Base-by-base conservation (phyloP, 305 asterid genomes). In the Fraxinus angustifolia region DNA sequence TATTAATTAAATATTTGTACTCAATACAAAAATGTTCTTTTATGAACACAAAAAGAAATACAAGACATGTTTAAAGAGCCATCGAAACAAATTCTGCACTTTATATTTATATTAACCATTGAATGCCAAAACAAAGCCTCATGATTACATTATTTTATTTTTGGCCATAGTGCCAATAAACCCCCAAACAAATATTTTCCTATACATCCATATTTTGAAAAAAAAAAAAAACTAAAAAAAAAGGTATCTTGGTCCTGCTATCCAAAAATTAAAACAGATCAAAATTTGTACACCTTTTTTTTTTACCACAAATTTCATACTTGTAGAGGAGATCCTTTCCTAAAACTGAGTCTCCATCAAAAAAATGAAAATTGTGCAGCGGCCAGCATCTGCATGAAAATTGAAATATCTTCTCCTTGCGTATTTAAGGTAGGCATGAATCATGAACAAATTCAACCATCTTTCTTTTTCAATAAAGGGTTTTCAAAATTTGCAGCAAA, bases 321-420 rank as follows among this genome's bases (percentile, higher is more conserved):
- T 4, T 3, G 50, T 1, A 34, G 72, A 19, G 83, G 58, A 75
- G 73, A 74, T 23, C 77, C 74, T 77, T 70, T 40, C 45, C 34
- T 50, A 83, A 87, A 85, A 77, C 73, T 67, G 76, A 83, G 48
- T 67, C 84, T 81, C 84, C 82, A 38, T 83, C 75, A 40, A 40
- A 10, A 40, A 10, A 40, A 40, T 40, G 16, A 2, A 40, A 40
- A 10, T 40, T 40, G 16, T 10, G 50, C 35, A 33, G 35, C 5
- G 4, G 35, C 6, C 50, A 40, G 50, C 50, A 40, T 3, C 12
- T 40, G 50, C 50, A 10, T 10, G 50, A 33, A 40, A 40, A 40
- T 40, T 40, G 50, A 40, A 40, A 40, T 40, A 40, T 40, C 16
- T 40, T 40, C 50, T 40, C 14, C 16, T 40, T 40, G 16, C 3